These are phyloP conservation scores for Graphiopsis chlorocephala DNA, from an alignment of 2,329 filamentous ascomycete species.

Conservation along the genomic window DNA sequence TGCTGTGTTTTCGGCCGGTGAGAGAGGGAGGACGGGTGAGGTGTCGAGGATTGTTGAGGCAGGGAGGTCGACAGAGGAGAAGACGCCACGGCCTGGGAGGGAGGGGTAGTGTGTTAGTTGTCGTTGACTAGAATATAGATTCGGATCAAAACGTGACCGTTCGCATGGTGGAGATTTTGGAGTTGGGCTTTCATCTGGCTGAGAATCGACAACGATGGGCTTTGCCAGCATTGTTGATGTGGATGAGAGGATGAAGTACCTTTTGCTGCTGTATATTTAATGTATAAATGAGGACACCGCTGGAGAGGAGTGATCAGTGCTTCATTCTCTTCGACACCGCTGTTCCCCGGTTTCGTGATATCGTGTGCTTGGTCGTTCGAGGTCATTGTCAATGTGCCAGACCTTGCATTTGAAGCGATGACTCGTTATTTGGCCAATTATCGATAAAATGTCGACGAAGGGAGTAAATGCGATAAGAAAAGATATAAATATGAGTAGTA, in stretches of 20 bases:
- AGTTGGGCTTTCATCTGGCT: neutral
- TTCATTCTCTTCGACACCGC: neutral
- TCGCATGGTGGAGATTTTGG: neutral
- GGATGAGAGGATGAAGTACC: neutral
- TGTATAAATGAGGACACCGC: conserved; percentile 2
- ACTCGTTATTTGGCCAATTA: neutral
- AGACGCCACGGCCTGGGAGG: conserved; percentile 51
- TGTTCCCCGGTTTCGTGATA: neutral
- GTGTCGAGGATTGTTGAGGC: conserved; percentile 51
- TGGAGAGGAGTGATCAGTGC: neutral
- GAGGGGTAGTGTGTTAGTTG: neutral
- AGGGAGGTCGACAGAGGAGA: conserved; percentile 47
- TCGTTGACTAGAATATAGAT: neutral
- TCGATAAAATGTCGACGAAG: neutral
- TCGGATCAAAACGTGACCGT: no score
- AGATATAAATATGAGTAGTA: neutral
- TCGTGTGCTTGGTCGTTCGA: neutral
- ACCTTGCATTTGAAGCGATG: neutral
- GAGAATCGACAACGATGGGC: neutral
- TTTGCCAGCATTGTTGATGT: neutral
- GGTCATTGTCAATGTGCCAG: neutral
- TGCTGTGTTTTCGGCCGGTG: conserved; percentile 45
- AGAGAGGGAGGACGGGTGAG: conserved; percentile 52
- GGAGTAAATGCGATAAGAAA: neutral
- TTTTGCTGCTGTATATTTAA: conserved; percentile 12